Evolutionary conservation across 768 basidiomycete genomes (phyloP).

Genomic region (Suillus occidentalis): DNA sequence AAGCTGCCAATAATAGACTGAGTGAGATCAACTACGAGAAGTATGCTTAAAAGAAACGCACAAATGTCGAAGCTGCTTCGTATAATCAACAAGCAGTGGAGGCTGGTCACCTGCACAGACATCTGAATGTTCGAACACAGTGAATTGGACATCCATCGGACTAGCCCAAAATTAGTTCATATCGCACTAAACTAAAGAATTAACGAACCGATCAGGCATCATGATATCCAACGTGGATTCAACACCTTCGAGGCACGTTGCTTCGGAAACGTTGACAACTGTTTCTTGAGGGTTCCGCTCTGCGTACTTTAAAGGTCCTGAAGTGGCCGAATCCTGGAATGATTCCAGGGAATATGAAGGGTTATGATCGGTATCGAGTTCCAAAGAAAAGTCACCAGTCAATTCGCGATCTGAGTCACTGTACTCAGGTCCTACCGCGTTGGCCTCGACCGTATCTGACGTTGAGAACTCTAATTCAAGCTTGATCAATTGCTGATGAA

Average conservation of each 20-base stretch:
- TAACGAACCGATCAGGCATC: slow-evolving; percentile 55
- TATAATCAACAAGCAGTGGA: slow-evolving; percentile 41
- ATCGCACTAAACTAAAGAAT: not conserved
- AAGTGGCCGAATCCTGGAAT: not conserved
- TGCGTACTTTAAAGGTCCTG: not conserved
- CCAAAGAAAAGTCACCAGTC: not conserved
- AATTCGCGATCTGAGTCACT: not conserved
- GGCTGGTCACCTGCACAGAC: slow-evolving; percentile 39
- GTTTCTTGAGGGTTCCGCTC: not conserved
- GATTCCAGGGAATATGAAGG: not conserved
- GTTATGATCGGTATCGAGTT: slow-evolving; percentile 10
- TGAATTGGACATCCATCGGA: slow-evolving; percentile 58
- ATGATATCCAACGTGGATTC: slow-evolving; percentile 47
- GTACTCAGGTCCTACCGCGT: not conserved
- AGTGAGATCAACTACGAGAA: slow-evolving; percentile 9
- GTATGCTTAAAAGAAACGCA: slow-evolving; percentile 28
- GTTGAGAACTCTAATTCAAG: slow-evolving; percentile 39
- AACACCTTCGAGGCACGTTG: slow-evolving; percentile 36
- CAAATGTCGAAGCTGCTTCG: slow-evolving; percentile 41
- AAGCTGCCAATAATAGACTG: slow-evolving; percentile 30
- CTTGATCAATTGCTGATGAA: slow-evolving; percentile 31
- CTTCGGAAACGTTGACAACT: slow-evolving; percentile 10
- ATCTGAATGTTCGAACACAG: slow-evolving; percentile 34
- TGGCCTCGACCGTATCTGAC: not conserved
- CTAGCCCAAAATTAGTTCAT: slow-evolving; percentile 31